A percentile compares a stretch with the other conserved stretches of the same genome.
Conservation (phyloP, 257 asterid genomes). For the Ajuga chamaepitys region DNA sequence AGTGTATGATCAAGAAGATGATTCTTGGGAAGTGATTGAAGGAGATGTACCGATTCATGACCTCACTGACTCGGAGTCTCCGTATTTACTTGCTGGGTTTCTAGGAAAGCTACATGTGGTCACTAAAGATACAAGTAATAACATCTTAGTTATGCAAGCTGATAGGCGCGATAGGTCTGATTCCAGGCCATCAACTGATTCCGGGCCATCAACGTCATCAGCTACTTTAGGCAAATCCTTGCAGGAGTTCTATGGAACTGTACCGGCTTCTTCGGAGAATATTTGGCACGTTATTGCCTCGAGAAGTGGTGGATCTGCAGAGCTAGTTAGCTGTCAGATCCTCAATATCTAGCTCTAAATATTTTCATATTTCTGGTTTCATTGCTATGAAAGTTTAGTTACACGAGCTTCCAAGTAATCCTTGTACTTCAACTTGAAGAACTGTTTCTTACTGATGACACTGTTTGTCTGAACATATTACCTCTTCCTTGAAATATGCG, state of each 20-base stretch:
- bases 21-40: constrained; percentile 72
- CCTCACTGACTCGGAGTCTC: constrained; percentile 59
- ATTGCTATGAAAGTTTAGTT: not conserved
- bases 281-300: constrained; percentile 60
- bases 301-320: constrained; percentile 59
- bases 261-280: constrained; percentile 39
- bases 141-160: constrained; percentile 65
- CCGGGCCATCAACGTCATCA: constrained; percentile 32
- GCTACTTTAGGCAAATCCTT: constrained; percentile 28
- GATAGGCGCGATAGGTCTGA: constrained; percentile 36
- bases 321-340: constrained; percentile 84
- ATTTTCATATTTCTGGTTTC: not conserved
- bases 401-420: not conserved
- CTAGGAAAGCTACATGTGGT: constrained; percentile 76
- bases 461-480: not conserved
- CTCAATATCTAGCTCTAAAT: constrained; percentile 39
- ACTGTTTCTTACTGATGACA: not conserved
- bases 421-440: not conserved
- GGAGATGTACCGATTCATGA: constrained; percentile 73
- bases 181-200: constrained; percentile 31
- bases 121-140: constrained; percentile 61
- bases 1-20: constrained; percentile 75
- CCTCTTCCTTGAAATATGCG: not conserved
- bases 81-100: constrained; percentile 71
- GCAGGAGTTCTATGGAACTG: constrained; percentile 33